Percentiles rank a stretch among this genome's conserved stretches.
These are phyloP conservation scores for Alternaria arborescens DNA, from an alignment of 2,329 filamentous ascomycete genomes.

Conservation along the genomic window DNA sequence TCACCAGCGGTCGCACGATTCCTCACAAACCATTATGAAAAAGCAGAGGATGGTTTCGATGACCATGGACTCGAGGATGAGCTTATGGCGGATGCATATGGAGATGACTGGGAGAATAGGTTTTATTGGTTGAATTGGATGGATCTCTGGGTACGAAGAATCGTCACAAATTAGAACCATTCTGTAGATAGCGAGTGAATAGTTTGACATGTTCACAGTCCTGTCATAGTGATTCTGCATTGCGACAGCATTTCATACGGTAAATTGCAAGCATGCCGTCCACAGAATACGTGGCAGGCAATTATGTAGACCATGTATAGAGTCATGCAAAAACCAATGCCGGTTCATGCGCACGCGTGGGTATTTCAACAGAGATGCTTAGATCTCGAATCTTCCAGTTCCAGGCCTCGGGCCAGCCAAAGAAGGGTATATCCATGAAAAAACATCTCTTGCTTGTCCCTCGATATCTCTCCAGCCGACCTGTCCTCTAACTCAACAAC, in stretches of 20 bases:
- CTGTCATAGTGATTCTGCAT: not conserved
- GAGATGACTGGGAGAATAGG: not conserved
- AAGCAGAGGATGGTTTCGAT: not conserved
- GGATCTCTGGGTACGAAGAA: not conserved
- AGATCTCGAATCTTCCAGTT: not conserved
- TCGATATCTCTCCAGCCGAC: not conserved
- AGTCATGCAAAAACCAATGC: not conserved
- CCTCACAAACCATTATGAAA: not conserved
- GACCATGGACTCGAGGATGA: not conserved
- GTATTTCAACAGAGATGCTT: too few relatives aligned
- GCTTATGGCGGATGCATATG: slow-evolving; percentile 1
- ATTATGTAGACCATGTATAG: too few relatives aligned
- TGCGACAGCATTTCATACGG: not conserved
- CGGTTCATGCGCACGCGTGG: not conserved
- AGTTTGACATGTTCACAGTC: not conserved
- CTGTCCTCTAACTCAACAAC: slow-evolving; percentile 68
- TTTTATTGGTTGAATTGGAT: not conserved
- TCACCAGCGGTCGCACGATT: not conserved
- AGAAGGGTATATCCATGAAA: not conserved
- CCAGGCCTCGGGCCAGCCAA: not conserved
- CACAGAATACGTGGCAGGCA: not conserved
- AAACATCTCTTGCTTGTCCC: not conserved
- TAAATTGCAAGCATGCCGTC: not conserved
- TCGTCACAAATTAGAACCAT: not conserved
- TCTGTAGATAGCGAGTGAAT: not conserved